phyloP scores from a whole-genome alignment of 78 protist genomes.

The Carpediemonas membranifera region DNA sequence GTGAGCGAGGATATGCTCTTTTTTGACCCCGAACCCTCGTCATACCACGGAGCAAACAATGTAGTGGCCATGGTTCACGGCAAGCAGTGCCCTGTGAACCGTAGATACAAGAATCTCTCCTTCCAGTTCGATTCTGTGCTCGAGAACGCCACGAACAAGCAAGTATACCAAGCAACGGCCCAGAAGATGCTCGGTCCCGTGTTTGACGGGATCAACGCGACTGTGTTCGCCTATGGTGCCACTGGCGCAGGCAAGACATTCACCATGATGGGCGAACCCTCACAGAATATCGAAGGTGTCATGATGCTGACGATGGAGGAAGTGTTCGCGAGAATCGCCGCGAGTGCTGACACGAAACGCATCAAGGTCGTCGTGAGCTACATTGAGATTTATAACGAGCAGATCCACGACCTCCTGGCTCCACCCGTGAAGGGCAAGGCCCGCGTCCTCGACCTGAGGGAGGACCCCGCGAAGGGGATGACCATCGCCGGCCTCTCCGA shows the following conservation, averaged over 20 bases:
- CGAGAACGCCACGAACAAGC: no score
- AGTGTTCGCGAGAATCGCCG: conserved; percentile 48
- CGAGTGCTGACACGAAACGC: background rate
- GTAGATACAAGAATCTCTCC: background rate
- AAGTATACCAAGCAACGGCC: no score
- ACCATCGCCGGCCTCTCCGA: conserved; percentile 9
- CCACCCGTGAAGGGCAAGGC: conserved; percentile 90
- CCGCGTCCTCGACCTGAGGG: conserved; percentile 65
- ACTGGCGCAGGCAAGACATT: conserved; percentile 61
- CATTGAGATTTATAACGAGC: no score
- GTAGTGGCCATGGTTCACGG: no score
- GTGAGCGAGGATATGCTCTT: no score
- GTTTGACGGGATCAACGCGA: conserved; percentile 41
- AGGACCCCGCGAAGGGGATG: conserved; percentile 31
- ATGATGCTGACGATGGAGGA: conserved; percentile 72
- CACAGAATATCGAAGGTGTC: conserved; percentile 73
- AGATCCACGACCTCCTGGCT: conserved; percentile 34
- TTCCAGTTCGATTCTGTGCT: background rate
- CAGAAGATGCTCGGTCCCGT: conserved; percentile 7
- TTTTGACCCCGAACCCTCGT: no score
- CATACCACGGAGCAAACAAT: no score
- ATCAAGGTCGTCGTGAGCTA: conserved; percentile 44
- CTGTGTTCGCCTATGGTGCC: conserved; percentile 51
- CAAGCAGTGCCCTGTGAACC: no score
- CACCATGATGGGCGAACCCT: conserved; percentile 62